A percentile compares a stretch with the other conserved stretches of the same genome.
Conservation (phyloP, 2,329 filamentous ascomycete genomes). For the Monosporascus sp. region DNA sequence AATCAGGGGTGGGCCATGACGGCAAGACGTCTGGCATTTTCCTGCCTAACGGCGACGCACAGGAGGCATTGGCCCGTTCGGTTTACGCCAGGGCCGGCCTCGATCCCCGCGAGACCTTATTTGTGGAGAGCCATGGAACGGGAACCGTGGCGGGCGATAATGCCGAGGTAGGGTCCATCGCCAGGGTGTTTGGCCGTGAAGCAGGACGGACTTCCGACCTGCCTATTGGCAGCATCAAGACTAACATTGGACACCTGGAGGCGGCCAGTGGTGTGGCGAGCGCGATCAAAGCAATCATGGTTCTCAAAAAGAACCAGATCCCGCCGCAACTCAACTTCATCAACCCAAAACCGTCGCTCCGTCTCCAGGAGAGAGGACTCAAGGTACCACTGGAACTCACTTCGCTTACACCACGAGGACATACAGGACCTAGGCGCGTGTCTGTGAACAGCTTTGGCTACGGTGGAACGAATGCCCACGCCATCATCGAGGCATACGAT, state of each 20-base stretch:
- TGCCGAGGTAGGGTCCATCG: conserved; percentile 22
- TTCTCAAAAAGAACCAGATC: conserved; percentile 4
- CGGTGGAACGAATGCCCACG: conserved; percentile 28
- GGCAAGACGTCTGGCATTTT: conserved; percentile 29
- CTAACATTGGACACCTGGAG: conserved; percentile 12
- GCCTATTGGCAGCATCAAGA: conserved; percentile 8
- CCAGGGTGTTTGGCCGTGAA: conserved; percentile 2
- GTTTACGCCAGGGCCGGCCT: conserved; percentile 33
- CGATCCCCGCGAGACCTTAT: conserved; percentile 18
- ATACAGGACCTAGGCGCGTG: conserved; percentile 11
- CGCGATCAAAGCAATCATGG: conserved; percentile 5
- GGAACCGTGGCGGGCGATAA: conserved; percentile 29
- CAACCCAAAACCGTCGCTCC: conserved; percentile 10
- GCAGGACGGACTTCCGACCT: conserved; percentile 2
- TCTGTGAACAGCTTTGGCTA: conserved; percentile 33
- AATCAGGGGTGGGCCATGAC: conserved; percentile 31
- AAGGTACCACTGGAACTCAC: background rate
- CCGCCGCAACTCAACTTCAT: conserved; percentile 2
- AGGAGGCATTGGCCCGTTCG: conserved; percentile 29
- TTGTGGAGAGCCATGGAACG: conserved; percentile 19
- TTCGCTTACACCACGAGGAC: background rate
- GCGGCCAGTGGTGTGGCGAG: conserved; percentile 6
- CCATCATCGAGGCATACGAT: no score
- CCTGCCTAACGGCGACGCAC: conserved; percentile 24
- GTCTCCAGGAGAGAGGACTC: conserved; percentile 1